Evolutionary conservation across 2,329 filamentous ascomycete species (phyloP), one percentile per base, ranked within the genome.

Genomic region (Aspergillus brunneoviolaceus): DNA sequence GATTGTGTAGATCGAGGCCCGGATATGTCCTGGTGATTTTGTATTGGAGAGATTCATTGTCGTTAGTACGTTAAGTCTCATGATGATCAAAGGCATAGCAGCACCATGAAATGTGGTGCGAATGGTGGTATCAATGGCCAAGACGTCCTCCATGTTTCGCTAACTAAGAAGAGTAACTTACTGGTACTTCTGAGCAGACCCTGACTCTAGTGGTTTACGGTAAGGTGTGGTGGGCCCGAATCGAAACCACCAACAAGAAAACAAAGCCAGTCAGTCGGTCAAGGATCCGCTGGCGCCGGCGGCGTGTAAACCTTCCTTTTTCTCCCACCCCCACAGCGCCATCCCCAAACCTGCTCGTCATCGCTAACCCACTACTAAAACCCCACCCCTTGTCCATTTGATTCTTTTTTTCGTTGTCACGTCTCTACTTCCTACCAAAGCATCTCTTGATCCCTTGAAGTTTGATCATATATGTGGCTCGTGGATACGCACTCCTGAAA

Each of bases 21-120:
- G 33, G 56, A 53, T 39, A 60, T 67, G 42, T 56, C 62, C 11
- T 67, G 65, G 65, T 67, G 58, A 58, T 12, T 31, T 4, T 10
- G 10, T 7, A 42, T 51, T 35, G 11, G 33, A 53, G 49, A 33
- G 35, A 16, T 12, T 1, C 10, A 16, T 16, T 35, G 12, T 12
- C 6, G 14, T 35, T 35, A 35, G 11, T 12, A 19, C 19, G 1
- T 19, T 19, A 19, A 16, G 12, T 35, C 12, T 12, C 11, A 35
- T 16, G 33, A 35, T 16, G 14, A 14, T 12, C 33, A 35, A 35
- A 16, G 14, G 33, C 3, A 10, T 10, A 9, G 7, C 6, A 29
- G 2, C 27, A 29, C 6, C 27, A 7, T 29, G 7, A 29, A 6
- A 29, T 29, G 27, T 9, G 27, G 7, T 29, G 7, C 27, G 27